A percentile compares a stretch with the other conserved stretches of the same genome.
Conservation (phyloP, 2,329 filamentous ascomycete genomes). For the Knoxdaviesia capensis region DNA sequence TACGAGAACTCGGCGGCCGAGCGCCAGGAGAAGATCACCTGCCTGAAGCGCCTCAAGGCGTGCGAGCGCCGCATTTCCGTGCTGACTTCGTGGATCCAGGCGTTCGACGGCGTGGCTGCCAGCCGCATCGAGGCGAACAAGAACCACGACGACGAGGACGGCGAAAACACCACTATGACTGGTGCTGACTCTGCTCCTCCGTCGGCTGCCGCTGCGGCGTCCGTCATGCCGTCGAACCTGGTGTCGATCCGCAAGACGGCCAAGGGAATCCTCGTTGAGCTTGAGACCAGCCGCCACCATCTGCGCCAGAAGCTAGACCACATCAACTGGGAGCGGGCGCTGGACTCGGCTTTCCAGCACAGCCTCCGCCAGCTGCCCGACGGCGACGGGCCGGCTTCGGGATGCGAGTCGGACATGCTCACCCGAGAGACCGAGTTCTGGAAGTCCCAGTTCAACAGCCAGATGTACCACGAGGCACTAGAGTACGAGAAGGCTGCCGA, state of each 20-base stretch:
- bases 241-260: conserved; percentile 69
- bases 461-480: conserved; percentile 54
- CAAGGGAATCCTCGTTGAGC: conserved; percentile 67
- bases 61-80: conserved; percentile 71
- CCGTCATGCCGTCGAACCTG: conserved; percentile 47
- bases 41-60: conserved; percentile 65
- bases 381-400: conserved; percentile 24
- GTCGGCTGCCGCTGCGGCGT: conserved; percentile 26
- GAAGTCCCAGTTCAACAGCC: conserved; percentile 63
- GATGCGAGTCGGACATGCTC: conserved; percentile 35
- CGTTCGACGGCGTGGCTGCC: conserved; percentile 70
- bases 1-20: conserved; percentile 66
- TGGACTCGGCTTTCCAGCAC: conserved; percentile 77
- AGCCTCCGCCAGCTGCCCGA: conserved; percentile 59
- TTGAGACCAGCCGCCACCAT: conserved; percentile 80
- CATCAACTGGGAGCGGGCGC: conserved; percentile 66
- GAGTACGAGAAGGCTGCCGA: conserved; percentile 75
- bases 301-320: conserved; percentile 69
- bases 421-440: conserved; percentile 70
- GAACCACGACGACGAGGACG: conserved; percentile 16
- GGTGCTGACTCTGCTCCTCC: neutral
- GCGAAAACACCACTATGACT: too few species aligned
- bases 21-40: conserved; percentile 55
- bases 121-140: conserved; percentile 17
- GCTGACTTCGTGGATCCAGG: conserved; percentile 80